Base-by-base conservation (phyloP, 2,329 filamentous ascomycete species). In the Penicillium fuscoglaucum region DNA sequence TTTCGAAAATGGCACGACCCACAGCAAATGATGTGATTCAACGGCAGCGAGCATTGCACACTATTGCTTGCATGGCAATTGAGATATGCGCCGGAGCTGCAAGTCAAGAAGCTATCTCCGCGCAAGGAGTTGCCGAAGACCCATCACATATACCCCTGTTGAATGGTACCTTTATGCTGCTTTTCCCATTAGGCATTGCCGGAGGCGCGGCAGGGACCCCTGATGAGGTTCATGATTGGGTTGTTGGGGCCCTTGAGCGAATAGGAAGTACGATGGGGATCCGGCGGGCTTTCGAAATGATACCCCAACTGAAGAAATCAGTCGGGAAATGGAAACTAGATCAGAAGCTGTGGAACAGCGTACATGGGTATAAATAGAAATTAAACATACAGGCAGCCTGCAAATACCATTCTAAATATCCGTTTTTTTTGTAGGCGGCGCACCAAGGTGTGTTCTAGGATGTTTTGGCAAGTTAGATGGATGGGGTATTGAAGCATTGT, bases 201-300 rank as follows among this genome's bases (percentile, higher is more conserved):
- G 68, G 65, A 40, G 55, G 61, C 26, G 61, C 66, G 15, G 60
- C 61, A 10, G 64, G 61, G 17, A 59, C 60, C n/a, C 57, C 64
- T 1, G 61, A 68, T 9, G 48, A 67, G 29, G 60, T 68, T 9
- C 59, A 62, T 17, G 56, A 62, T 10, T 69, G 69, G 66, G 61
- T 66, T 26, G 12, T 66, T 33, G 49, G 58, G 28, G 61, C 50
- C 8, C 55, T 71, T 19, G 54, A 65, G 39, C 60, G 47, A 13
- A 68, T 70, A 6, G 64, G 66, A 13, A 12, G 46, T 17, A 61
- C 48, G 0, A 66, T 65, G 58, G 69, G 68, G 8, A 67, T 70
- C 8, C 61, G 62, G 26, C 60, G 62, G 35, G 68, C 68, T 19
- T 29, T 59, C 17, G 57, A 62, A 47, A 47, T 63, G 35, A 66